Percentiles rank a stretch among this genome's conserved stretches.
phyloP scores from a whole-genome alignment of 2,329 filamentous ascomycete species.

The Talaromyces sp. region DNA sequence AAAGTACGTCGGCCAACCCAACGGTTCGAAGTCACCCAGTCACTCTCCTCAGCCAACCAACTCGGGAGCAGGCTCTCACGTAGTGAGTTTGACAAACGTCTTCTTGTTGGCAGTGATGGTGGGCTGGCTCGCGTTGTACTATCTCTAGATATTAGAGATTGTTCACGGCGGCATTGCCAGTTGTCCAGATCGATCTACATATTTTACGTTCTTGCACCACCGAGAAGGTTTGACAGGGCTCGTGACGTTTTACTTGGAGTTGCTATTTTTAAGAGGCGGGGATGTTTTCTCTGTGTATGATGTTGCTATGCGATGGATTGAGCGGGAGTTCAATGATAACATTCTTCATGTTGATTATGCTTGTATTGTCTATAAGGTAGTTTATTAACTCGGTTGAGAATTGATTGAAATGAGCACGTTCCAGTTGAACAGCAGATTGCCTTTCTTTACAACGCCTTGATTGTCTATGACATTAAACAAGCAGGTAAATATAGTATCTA shows the following conservation, averaged over 20 bases:
- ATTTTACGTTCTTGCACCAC: not conserved
- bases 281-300: not conserved
- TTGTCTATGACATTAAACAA: too few relatives aligned
- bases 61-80: not conserved
- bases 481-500: too few relatives aligned
- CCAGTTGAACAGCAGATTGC: not conserved
- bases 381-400: not conserved
- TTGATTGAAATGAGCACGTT: not conserved
- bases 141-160: not conserved
- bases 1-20: not conserved
- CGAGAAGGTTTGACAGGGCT: not conserved
- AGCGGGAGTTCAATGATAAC: not conserved
- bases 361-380: not conserved
- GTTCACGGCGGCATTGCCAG: too few relatives aligned
- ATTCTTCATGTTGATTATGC: not conserved
- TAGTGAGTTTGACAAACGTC: not conserved
- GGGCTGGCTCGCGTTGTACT: constrained; percentile 1
- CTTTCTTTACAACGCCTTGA: too few relatives aligned
- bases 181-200: not conserved
- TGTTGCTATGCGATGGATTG: not conserved
- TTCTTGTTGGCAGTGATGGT: not conserved
- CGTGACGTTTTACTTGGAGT: not conserved
- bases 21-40: not conserved
- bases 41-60: not conserved
- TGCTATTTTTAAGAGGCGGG: not conserved